Evolutionary conservation across 2,329 filamentous ascomycete species (phyloP), one percentile per base, ranked within the genome.

Genomic region (Neonectria neomacrospora): DNA sequence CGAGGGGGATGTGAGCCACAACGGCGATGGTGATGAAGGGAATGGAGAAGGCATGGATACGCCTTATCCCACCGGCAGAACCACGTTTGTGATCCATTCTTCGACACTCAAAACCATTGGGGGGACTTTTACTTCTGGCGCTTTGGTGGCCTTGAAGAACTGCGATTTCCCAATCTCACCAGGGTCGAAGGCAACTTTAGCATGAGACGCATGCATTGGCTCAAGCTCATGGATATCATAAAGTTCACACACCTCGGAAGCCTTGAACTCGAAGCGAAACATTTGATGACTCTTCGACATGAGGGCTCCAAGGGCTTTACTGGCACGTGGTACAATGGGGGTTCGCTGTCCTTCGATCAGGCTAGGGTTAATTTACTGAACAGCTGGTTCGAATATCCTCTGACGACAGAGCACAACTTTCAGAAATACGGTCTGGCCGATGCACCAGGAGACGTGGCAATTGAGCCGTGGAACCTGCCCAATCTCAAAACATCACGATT

Each of bases 351-450:
- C 14, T 16, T 37, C 5, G 2, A 8, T 18, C 16, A 8, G 1
- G 22, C 32, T 2, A 32, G 14, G 16, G 39, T 61, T 12, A 16
- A 45, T 22, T 52, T 47, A 3, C 8, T 64, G 11, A 52, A 64
- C 32, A 64, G 58, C 45, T 64, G 48, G 44, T 64, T 50, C 53
- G 48, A 23, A 18, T 57, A 61, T 42, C 62, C 62, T 37, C 34
- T 37, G 5, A 37, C 34, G 14, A 37, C n/a, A 37, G 7, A n/a
- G 6, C 1, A 3, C 14, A 37, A 14, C 2, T 2, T n/a, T n/a
- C 14, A 16, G 34, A 5, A 37, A n/a, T 37, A 16, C 14, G 1
- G 12, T 5, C 5, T n/a, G n/a, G n/a, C 14, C 14, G 14, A n/a
- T 5, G 14, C 34, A n/a, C 34, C 14, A 16, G 34, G 34, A 37